Base-by-base conservation (phyloP, 331 rosid genomes). In the Saraca asoca region DNA sequence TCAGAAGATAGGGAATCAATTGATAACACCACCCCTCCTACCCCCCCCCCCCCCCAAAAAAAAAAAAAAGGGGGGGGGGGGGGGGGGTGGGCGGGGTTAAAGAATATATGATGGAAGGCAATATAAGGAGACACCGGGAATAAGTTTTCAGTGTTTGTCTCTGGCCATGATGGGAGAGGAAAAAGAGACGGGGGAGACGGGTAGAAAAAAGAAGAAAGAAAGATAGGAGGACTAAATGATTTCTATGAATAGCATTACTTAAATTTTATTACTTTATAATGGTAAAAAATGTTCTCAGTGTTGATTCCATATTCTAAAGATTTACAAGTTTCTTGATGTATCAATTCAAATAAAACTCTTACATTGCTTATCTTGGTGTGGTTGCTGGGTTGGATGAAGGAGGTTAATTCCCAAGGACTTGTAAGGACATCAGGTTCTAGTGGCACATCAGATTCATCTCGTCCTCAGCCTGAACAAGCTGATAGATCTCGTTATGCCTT, bases 401-500 rank as follows among this genome's bases (percentile, higher is more conserved):
- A 84, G 72, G 82, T 75, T 69, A 85, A 83, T 73, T 65, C 85
- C 15, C 91, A 80, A 73, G 84, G 95, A 55, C 62, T 75, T 64
- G 96, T 80, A 75, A 87, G 93, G 78, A 71, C 80, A 19, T 71
- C 80, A 8, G 85, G 80, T 74, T 80, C 83, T 33, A 70, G 77
- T 68, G 89, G 89, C 46, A 17, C 78, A 64, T 64, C 82, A 43
- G 86, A 85, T 77, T 71, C 76, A 37, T 49, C 70, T 38, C 91
- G 78, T 44, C 74, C 86, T 77, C 95, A 74, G 33, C 77, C 83
- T 42, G 92, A 88, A 56, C 90, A 81, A 73, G 72, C 77, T 69
- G 90, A 83, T 75, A 73, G 92, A 78, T 83, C 53, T 14, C 88
- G 68, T 58, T 84, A 67, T 69, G 12, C 74, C 60, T 79, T 76